phyloP scores from a whole-genome alignment of 1,284 basidiomycete genomes.

The Ceratobasidium sp. region DNA sequence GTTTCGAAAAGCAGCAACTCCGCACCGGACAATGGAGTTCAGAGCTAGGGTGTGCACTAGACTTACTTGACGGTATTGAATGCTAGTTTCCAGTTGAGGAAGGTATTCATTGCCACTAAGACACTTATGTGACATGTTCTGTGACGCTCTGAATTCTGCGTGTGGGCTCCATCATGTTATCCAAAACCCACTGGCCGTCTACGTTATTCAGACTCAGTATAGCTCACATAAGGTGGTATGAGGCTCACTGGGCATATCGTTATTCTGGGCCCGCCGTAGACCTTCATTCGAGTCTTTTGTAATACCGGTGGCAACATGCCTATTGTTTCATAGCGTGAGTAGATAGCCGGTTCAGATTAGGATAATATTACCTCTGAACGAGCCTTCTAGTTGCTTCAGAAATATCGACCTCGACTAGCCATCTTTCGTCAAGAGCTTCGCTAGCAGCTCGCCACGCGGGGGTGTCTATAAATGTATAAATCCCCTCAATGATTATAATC shows the following conservation, averaged over 20 bases:
- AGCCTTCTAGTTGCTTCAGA: constrained; percentile 72
- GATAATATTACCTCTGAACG: constrained; percentile 56
- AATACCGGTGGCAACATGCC: constrained; percentile 82
- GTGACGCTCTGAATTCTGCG: constrained; percentile 48
- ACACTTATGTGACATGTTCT: background rate
- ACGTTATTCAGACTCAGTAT: background rate
- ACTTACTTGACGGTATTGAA: no score
- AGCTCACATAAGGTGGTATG: background rate
- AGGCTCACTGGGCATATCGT: constrained; percentile 78
- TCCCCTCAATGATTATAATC: constrained; percentile 84
- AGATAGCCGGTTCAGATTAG: background rate
- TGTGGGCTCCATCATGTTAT: constrained; percentile 50
- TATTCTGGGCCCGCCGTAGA: constrained; percentile 73
- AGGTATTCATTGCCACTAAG: background rate
- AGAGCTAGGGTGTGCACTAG: no score
- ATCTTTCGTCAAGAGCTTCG: constrained; percentile 76
- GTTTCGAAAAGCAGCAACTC: background rate
- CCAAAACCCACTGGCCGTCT: constrained; percentile 50
- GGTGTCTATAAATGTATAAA: constrained; percentile 79
- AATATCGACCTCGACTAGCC: constrained; percentile 75
- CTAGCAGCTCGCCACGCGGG: constrained; percentile 79
- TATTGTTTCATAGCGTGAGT: background rate
- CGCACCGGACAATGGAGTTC: background rate
- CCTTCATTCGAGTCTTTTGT: constrained; percentile 73
- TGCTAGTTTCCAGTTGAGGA: background rate